Conservation (phyloP, 176 grass and related monocot species). For the Saccharum officinarum region DNA sequence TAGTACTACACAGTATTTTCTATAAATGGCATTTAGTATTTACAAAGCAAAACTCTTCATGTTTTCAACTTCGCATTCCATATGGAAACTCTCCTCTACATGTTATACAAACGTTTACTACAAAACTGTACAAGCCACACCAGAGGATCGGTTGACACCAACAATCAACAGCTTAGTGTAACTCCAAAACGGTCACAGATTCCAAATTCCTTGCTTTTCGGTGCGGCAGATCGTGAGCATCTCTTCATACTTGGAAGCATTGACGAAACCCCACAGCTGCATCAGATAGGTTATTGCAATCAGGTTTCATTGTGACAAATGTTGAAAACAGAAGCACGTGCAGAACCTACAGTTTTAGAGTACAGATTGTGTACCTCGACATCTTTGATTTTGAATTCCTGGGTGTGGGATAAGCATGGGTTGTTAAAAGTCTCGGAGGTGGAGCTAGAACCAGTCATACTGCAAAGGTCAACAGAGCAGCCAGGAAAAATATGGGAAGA, state of each 20-base stretch:
- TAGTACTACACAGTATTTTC: not conserved
- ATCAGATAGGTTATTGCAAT: conserved; percentile 12
- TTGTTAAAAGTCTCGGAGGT: conserved; percentile 87
- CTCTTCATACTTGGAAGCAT: conserved; percentile 74
- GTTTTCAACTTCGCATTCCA: not conserved
- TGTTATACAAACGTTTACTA: not conserved
- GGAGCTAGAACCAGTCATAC: conserved; percentile 89
- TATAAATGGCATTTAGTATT: not conserved
- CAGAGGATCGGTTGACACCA: not conserved
- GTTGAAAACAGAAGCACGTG: not conserved
- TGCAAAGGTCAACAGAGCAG: conserved; percentile 38
- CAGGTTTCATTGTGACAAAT: not conserved
- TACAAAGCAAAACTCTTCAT: conserved; percentile 21
- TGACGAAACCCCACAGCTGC: conserved; percentile 95
- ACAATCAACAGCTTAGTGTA: not conserved
- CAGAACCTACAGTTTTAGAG: not conserved
- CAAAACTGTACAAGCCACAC: conserved; percentile 44
- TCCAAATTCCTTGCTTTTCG: conserved; percentile 74
- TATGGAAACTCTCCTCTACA: not conserved
- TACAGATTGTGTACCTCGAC: conserved; percentile 54
- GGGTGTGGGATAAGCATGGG: conserved; percentile 73
- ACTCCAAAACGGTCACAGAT: conserved; percentile 49
- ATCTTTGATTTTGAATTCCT: conserved; percentile 84
- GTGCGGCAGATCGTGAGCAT: conserved; percentile 72
- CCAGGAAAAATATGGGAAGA: not conserved